A percentile compares a stretch with the other conserved stretches of the same genome.
Evolutionary conservation across 768 basidiomycete species (phyloP).

Genomic region (Trametes maxima): DNA sequence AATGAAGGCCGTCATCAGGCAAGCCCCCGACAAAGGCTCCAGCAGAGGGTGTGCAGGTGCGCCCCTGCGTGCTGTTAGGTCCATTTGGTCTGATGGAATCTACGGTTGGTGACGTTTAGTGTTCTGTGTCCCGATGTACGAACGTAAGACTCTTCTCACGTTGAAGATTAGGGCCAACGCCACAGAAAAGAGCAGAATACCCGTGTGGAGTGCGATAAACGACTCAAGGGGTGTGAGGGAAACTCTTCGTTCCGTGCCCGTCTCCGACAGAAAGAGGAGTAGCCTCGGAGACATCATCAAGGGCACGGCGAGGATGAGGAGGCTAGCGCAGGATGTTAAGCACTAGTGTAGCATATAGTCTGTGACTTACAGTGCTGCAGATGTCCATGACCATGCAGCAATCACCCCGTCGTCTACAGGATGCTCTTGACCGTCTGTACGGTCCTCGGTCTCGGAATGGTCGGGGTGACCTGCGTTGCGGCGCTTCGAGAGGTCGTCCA

Average conservation of each 20-base stretch:
- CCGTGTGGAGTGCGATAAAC: conserved; percentile 69
- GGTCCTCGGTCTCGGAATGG: not conserved
- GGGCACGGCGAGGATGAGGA: conserved; percentile 28
- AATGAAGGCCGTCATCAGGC: conserved; percentile 56
- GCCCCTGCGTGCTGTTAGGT: not conserved
- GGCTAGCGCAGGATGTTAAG: conserved; percentile 16
- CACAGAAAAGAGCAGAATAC: conserved; percentile 58
- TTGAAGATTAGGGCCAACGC: conserved; percentile 60
- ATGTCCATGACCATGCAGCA: conserved; percentile 43
- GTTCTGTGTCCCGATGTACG: not conserved
- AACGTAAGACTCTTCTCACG: conserved; percentile 38
- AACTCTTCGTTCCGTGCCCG: conserved; percentile 43
- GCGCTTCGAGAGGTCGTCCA: conserved; percentile 39
- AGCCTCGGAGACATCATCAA: conserved; percentile 59
- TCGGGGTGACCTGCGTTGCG: not conserved
- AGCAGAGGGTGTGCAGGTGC: conserved; percentile 62
- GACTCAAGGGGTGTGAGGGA: conserved; percentile 66
- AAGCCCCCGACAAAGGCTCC: conserved; percentile 56
- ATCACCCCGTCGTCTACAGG: conserved; percentile 31
- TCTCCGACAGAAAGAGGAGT: conserved; percentile 65
- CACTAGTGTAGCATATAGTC: not conserved
- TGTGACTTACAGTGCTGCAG: conserved; percentile 32
- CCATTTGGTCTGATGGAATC: not conserved
- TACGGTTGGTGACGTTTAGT: not conserved
- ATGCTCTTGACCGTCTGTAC: not conserved